Evolutionary conservation across 371 early-diverging fungal genomes (phyloP).

Genomic region (Rhizopus stolonifer): DNA sequence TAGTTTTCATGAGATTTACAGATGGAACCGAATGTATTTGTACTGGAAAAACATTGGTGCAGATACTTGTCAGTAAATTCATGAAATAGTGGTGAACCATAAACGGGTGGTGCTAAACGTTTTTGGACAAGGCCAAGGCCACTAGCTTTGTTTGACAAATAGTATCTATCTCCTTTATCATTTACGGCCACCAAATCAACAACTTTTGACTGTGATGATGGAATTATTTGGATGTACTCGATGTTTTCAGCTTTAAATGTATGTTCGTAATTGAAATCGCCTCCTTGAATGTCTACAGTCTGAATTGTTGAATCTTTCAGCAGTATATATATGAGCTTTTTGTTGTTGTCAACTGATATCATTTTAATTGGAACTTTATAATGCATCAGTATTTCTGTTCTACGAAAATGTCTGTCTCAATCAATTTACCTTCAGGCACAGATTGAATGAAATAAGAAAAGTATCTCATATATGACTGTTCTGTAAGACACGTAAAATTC

Average conservation of each 20-base stretch:
- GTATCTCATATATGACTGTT: conserved; percentile 5
- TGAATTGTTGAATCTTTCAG: conserved; percentile 19
- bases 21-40: conserved; percentile 11
- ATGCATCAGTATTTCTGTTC: neutral
- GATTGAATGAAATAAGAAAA: conserved; percentile 13
- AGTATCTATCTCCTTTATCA: conserved; percentile 13
- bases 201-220: conserved; percentile 2
- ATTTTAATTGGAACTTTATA: neutral
- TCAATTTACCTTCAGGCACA: conserved; percentile 5
- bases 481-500: conserved; percentile 2
- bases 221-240: conserved; percentile 12
- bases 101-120: conserved; percentile 12
- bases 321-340: conserved; percentile 3
- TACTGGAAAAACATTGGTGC: conserved; percentile 6
- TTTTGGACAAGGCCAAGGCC: conserved; percentile 5
- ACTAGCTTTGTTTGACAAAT: neutral
- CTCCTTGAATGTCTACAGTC: conserved; percentile 8
- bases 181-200: conserved; percentile 18
- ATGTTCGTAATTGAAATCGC: neutral
- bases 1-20: conserved; percentile 14
- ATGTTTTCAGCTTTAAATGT: conserved; percentile 2
- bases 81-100: conserved; percentile 17
- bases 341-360: conserved; percentile 5
- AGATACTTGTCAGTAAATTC: conserved; percentile 1
- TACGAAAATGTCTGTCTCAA: neutral